Conservation (phyloP, 2,329 filamentous ascomycete genomes). For the Graphilbum fragrans region DNA sequence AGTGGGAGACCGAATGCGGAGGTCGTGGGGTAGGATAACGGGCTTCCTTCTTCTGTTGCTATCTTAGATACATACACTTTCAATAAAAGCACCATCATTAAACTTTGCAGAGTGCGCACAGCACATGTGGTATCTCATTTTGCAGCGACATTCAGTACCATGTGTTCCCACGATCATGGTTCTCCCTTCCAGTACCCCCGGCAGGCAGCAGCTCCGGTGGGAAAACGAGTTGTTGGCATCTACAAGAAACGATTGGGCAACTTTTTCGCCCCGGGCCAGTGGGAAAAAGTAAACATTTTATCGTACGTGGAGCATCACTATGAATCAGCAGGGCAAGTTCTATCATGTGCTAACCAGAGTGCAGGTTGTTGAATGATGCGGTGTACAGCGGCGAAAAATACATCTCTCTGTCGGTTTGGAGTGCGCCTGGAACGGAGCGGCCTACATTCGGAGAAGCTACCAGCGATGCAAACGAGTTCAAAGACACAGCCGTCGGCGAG, state of each 20-base stretch:
- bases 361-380: constrained; percentile 61
- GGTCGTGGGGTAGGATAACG: no score
- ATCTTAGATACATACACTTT: no score
- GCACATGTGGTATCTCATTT: no score
- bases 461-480: constrained; percentile 63
- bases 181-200: constrained; percentile 13
- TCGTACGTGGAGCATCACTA: constrained; percentile 8
- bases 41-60: no score
- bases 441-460: constrained; percentile 84
- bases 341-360: no score
- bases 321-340: no score
- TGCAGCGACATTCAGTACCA: no score
- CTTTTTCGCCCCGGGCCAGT: constrained; percentile 12
- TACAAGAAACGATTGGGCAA: constrained; percentile 13
- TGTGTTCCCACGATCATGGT: no score
- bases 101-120: no score
- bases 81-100: no score
- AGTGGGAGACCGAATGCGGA: no score
- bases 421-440: constrained; percentile 64
- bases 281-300: constrained; percentile 13
- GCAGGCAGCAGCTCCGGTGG: constrained; percentile 13
- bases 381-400: constrained; percentile 55
- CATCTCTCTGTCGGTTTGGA: constrained; percentile 78
- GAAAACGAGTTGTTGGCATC: constrained; percentile 12
- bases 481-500: constrained; percentile 61